Conservation (phyloP, 148 eudicot genomes). For the Pouteria glomerata region DNA sequence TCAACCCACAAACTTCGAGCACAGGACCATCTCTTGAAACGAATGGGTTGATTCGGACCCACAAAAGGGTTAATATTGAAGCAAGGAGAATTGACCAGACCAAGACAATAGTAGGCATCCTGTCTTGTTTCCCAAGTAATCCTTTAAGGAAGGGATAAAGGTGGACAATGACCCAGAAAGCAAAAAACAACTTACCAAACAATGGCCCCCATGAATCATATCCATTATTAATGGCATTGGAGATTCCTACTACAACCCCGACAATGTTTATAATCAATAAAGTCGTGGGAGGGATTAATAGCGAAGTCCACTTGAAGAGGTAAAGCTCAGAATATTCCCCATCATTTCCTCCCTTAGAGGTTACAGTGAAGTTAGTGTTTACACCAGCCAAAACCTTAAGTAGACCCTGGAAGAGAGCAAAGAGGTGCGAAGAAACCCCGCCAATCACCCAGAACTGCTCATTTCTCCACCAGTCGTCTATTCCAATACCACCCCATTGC, state of each 20-base stretch:
- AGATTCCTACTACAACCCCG: conserved; percentile 47
- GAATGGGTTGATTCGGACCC: conserved; percentile 62
- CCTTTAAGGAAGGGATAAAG: conserved; percentile 66
- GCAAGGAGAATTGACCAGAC: conserved; percentile 60
- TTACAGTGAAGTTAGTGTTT: conserved; percentile 80
- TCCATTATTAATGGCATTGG: conserved; percentile 54
- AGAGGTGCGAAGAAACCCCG: conserved; percentile 78
- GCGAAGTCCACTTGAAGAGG: conserved; percentile 57
- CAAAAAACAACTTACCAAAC: conserved; percentile 51
- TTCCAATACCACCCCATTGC: conserved; percentile 85
- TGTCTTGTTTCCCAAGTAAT: conserved; percentile 45
- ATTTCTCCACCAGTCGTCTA: conserved; percentile 88
- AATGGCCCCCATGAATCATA: conserved; percentile 61
- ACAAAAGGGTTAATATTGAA: conserved; percentile 52
- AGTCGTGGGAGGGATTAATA: conserved; percentile 53
- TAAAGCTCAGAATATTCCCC: conserved; percentile 59
- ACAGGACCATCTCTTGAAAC: conserved; percentile 45
- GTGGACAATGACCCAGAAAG: conserved; percentile 59
- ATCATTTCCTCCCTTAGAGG: conserved; percentile 73
- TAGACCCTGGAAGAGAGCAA: conserved; percentile 85
- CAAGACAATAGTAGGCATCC: conserved; percentile 49
- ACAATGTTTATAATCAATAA: conserved; percentile 45
- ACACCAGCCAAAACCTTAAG: conserved; percentile 91
- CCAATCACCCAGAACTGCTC: conserved; percentile 98
- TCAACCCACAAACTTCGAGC: conserved; percentile 57